Conservation (phyloP, 176 grass and related monocot species). For the Rhynchospora breviuscula region DNA sequence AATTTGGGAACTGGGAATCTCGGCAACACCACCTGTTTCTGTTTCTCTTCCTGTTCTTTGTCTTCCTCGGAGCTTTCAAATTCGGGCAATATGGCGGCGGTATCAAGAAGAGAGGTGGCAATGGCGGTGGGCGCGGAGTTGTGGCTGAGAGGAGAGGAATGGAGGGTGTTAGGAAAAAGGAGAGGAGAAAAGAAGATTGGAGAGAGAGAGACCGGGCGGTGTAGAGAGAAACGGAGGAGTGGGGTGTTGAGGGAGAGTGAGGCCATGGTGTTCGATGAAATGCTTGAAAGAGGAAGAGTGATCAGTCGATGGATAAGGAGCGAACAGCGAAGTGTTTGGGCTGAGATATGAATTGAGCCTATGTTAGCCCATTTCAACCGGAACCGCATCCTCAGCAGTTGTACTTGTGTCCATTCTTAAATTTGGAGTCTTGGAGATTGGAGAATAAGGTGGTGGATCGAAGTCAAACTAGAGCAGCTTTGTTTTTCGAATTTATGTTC, state of each 20-base stretch:
- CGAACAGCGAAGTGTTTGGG: background rate
- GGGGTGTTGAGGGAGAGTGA: constrained; percentile 30
- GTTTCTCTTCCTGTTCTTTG: constrained; percentile 8
- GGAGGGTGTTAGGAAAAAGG: background rate
- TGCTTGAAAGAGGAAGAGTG: constrained; percentile 3
- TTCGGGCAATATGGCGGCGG: constrained; percentile 5
- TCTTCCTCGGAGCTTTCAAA: constrained; percentile 15
- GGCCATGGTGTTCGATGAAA: constrained; percentile 43
- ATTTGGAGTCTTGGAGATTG: too few relatives aligned
- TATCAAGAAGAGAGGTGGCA: background rate
- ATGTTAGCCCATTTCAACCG: background rate
- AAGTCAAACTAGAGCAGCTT: background rate
- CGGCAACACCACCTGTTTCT: constrained; percentile 28
- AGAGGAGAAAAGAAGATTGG: constrained; percentile 22
- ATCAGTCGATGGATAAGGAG: constrained; percentile 20
- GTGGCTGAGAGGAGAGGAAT: constrained; percentile 19
- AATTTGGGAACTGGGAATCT: constrained; percentile 54
- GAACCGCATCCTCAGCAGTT: too few relatives aligned
- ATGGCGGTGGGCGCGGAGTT: constrained; percentile 8
- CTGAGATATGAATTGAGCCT: background rate
- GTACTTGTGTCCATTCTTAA: too few relatives aligned
- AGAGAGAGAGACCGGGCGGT: constrained; percentile 7
- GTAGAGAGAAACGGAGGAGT: constrained; percentile 47
- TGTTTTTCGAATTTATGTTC: background rate
- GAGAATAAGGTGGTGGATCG: background rate